Evolutionary conservation across 352 stramenopile genomes (phyloP).

Genomic region (Pythium pyrilobum): DNA sequence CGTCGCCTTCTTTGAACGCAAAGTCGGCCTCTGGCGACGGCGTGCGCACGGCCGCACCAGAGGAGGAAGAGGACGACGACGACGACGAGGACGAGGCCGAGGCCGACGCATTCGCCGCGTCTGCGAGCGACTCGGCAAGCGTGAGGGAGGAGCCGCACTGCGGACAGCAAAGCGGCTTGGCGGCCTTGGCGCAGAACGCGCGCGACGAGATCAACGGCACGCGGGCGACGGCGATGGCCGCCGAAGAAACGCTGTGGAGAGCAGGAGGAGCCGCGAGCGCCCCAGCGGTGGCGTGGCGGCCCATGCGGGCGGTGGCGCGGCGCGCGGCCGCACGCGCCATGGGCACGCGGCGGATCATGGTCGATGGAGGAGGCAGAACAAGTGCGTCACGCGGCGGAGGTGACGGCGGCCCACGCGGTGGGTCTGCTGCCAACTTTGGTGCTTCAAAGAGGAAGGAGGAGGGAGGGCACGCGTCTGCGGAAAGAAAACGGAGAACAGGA

Average conservation of each 20-base stretch:
- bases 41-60: constrained; percentile 7
- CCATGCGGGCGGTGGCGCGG: not conserved
- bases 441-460: not conserved
- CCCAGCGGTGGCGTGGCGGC: not conserved
- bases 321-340: constrained; percentile 3
- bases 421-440: too few relatives aligned
- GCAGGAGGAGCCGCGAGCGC: not conserved
- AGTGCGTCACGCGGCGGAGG: not conserved
- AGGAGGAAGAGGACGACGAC: not conserved
- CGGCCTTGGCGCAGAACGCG: constrained; percentile 5
- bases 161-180: constrained; percentile 46
- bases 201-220: too few relatives aligned
- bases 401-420: too few relatives aligned
- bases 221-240: not conserved
- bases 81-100: not conserved
- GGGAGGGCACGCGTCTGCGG: not conserved
- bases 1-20: constrained; percentile 69
- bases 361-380: not conserved
- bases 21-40: not conserved
- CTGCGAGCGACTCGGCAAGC: constrained; percentile 31
- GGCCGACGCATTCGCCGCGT: not conserved
- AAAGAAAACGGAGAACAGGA: too few relatives aligned
- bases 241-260: not conserved
- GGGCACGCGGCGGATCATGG: constrained; percentile 12
- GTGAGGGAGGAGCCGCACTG: constrained; percentile 57